Evolutionary conservation across 805 yeast species (phyloP).

Genomic region (Lipomyces yamanashiensis): DNA sequence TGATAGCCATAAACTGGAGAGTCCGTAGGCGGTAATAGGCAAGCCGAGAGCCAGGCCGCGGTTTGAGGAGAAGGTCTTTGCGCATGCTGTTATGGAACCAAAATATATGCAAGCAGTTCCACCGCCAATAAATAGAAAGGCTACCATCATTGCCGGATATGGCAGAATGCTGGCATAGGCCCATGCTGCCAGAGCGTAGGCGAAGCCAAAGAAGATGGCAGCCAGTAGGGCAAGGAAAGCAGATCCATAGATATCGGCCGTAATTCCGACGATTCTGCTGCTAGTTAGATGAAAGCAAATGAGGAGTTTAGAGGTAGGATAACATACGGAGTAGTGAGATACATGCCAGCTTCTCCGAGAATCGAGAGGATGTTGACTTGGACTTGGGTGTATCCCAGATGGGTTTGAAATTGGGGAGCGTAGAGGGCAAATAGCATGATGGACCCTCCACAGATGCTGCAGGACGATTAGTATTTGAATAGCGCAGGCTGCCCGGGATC

Average conservation of each 20-base stretch:
- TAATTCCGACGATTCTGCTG: slow-evolving; percentile 32
- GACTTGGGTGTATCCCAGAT: slow-evolving; percentile 66
- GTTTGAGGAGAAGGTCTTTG: slow-evolving; percentile 43
- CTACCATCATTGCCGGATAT: slow-evolving; percentile 38
- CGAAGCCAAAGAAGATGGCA: slow-evolving; percentile 30
- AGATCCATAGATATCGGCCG: slow-evolving; percentile 38
- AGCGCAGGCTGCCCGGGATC: background rate
- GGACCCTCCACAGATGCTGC: slow-evolving; percentile 78
- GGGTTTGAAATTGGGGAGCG: slow-evolving; percentile 65
- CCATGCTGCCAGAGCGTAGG: slow-evolving; percentile 37
- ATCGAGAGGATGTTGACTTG: slow-evolving; percentile 76
- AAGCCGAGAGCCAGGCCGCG: slow-evolving; percentile 83
- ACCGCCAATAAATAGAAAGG: slow-evolving; percentile 47
- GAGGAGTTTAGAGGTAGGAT: background rate
- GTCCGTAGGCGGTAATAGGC: slow-evolving; percentile 87
- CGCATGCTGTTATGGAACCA: slow-evolving; percentile 41
- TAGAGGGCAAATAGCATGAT: slow-evolving; percentile 81
- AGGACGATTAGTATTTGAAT: background rate
- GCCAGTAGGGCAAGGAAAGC: slow-evolving; percentile 33
- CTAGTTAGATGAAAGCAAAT: background rate
- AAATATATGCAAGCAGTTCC: slow-evolving; percentile 49
- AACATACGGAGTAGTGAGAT: slow-evolving; percentile 69
- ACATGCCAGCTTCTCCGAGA: slow-evolving; percentile 77
- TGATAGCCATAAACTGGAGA: slow-evolving; percentile 76
- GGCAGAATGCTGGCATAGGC: slow-evolving; percentile 26